Evolutionary conservation across 371 early-diverging fungal species (phyloP), one percentile per base, ranked within the genome.

Genomic region (Homolaphlyctis polyrhiza): DNA sequence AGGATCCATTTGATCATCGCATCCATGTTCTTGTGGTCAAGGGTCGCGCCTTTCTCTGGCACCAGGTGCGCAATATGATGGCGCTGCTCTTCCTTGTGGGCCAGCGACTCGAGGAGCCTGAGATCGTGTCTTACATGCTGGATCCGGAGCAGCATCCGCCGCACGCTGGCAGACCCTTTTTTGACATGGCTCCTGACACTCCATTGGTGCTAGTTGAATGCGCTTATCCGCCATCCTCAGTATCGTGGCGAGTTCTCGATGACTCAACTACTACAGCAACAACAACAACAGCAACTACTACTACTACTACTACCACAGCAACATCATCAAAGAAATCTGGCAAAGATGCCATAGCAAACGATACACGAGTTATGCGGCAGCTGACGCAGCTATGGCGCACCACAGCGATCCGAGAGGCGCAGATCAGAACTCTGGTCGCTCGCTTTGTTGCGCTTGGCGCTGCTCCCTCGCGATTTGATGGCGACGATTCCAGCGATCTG

Each of bases 1-100:
- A n/a, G n/a, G n/a, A n/a, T n/a, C n/a, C n/a, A n/a, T n/a, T n/a
- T n/a, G n/a, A n/a, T n/a, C n/a, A 60, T 21, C 23, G 39, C 1
- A 66, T 75, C 50, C 58, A 69, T 35, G 75, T 72, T 16, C 77
- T 76, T 63, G 67, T 67, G 32, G 71, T 80, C 36, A 70, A 67
- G 23, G 95, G 95, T 23, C 86, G 87, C 0, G 95, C 96, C 18
- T 97, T 97, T 62, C 74, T 97, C 45, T 97, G 95, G 95, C 97
- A 97, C 78, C 97, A 96, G 75, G 95, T 98, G 35, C 89, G 98
- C 43, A 95, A 92, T 72, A 94, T 97, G 86, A 92, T 94, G 89
- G 87, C 93, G 0, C 76, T 96, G 11, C 69, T 98, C 39, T 89
- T 95, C 62, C 74, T 90, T 36, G 86, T 96, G 3, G 98, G 97